phyloP scores from a whole-genome alignment of 2,329 filamentous ascomycete genomes.

The Penicillium sp. region DNA sequence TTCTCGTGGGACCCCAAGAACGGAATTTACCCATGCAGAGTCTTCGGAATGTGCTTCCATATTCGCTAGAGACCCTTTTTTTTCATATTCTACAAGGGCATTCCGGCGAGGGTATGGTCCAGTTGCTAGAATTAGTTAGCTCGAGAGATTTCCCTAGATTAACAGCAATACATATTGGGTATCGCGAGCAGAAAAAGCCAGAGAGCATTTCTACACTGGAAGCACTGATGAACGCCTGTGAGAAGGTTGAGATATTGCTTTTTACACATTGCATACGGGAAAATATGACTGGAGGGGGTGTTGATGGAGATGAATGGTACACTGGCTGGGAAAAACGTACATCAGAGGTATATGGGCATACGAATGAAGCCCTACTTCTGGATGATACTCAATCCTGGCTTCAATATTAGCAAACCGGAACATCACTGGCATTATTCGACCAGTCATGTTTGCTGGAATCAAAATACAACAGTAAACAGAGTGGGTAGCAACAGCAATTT shows the following conservation, averaged over 20 bases:
- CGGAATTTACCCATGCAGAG: background rate
- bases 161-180: background rate
- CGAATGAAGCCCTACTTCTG: too few species aligned
- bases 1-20: constrained; percentile 26
- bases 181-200: background rate
- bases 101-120: background rate
- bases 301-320: too few species aligned
- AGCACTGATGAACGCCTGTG: background rate
- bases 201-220: background rate
- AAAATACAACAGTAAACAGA: too few species aligned
- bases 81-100: background rate
- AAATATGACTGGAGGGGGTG: too few species aligned
- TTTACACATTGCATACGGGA: too few species aligned
- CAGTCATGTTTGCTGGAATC: too few species aligned
- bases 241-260: background rate
- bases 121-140: background rate
- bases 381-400: too few species aligned
- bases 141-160: background rate
- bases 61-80: background rate
- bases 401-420: too few species aligned
- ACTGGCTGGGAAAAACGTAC: too few species aligned
- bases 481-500: too few species aligned
- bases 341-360: too few species aligned
- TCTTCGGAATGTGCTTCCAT: background rate
- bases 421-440: too few species aligned